Base-by-base conservation (phyloP, 2,329 filamentous ascomycete genomes). In the Alternaria tenuissima region DNA sequence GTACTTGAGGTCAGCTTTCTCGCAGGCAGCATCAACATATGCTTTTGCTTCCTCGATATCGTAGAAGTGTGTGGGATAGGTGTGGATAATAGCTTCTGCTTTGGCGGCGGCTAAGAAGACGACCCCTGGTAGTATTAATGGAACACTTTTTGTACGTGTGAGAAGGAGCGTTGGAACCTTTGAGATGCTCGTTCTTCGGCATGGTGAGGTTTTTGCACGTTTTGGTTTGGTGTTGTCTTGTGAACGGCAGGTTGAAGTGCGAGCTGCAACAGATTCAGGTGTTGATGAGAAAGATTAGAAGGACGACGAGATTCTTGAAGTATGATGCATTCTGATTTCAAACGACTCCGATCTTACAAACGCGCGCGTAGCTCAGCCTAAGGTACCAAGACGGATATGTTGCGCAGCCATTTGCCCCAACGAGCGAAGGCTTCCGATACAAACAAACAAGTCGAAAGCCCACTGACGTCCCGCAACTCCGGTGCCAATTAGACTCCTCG, bases 41-140 rank as follows among this genome's bases (percentile, higher is more conserved):
- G 8, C 11, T 30, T 62, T 64, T 11, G 55, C 62, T 12, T 48
- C 49, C 34, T 66, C 51, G 16, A 64, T 55, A 22, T 46, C 49
- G 26, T 48, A 3, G 28, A 66, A 60, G 20, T 8, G 52, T 5
- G 38, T 49, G 2, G 64, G 64, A 43, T 64, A 64, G 30, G 36
- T 38, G 43, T 14, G 34, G 12, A 47, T 22, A 7, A 51, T 16
- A 9, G 18, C 48, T 26, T 42, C 32, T 24, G 52, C 61, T 20
- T 34, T 43, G 30, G 38, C 47, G 1, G 26, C 55, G 24, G 39
- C 30, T 5, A 22, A 5, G 12, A n/a, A 38, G 39, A 57, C 34
- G 22, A 52, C 7, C 12, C 4, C 26, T 56, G 12, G 7, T 3
- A 6, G 8, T 42, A 20, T 51, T 22, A 39, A 32, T 38, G 28